These are phyloP conservation scores for Lodderomyces jiufengensis DNA, from an alignment of 1,139 yeast genomes.

Conservation along the genomic window DNA sequence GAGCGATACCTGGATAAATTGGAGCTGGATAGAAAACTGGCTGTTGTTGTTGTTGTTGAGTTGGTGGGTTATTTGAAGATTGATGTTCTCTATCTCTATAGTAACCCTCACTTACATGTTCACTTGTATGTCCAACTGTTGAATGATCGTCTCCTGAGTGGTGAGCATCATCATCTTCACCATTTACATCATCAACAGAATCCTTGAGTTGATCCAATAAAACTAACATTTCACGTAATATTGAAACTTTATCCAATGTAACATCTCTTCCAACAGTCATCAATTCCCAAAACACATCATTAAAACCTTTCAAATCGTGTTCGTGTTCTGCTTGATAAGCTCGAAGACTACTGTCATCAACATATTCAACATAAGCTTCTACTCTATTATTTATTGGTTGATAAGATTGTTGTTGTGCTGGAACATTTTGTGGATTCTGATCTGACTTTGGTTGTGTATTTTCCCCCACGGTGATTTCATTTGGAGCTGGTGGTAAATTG, in stretches of 20 bases:
- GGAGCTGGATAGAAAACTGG: too few relatives aligned
- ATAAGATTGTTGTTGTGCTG: not conserved
- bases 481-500: too few relatives aligned
- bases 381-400: not conserved
- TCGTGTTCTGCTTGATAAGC: not conserved
- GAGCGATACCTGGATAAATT: too few relatives aligned
- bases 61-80: too few relatives aligned
- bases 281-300: constrained; percentile 9
- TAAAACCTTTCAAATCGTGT: constrained; percentile 6
- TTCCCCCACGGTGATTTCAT: too few relatives aligned
- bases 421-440: too few relatives aligned
- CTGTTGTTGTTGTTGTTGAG: too few relatives aligned
- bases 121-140: too few relatives aligned
- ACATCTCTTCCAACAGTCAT: constrained; percentile 8
- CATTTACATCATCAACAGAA: not conserved
- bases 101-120: too few relatives aligned
- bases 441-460: too few relatives aligned
- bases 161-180: not conserved
- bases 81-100: not conserved
- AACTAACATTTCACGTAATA: constrained; percentile 9
- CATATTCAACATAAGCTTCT: not conserved
- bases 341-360: not conserved
- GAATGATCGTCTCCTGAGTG: too few relatives aligned
- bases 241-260: constrained; percentile 9
- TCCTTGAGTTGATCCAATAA: constrained; percentile 8